Conservation (phyloP, 1,284 basidiomycete species). For the Heterobasidion occidentale region DNA sequence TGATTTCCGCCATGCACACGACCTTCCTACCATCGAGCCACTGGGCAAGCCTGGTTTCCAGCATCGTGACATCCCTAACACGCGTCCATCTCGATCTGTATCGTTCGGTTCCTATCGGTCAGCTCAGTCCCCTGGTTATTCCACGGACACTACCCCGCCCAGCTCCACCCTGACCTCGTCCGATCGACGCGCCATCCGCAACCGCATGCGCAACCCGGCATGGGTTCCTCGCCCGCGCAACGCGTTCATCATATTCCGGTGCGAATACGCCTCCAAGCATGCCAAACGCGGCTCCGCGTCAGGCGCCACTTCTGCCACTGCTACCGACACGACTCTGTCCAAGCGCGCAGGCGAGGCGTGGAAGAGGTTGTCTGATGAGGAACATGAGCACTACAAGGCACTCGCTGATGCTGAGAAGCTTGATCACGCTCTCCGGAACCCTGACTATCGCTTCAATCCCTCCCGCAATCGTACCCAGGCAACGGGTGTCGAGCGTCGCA, state of each 20-base stretch:
- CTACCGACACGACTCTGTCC: slow-evolving; percentile 40
- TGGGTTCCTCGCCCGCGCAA: slow-evolving; percentile 83
- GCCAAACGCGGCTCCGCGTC: slow-evolving; percentile 15
- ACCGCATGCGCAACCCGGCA: slow-evolving; percentile 34
- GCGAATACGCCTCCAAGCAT: slow-evolving; percentile 50
- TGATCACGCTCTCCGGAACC: slow-evolving; percentile 45
- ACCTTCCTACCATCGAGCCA: not conserved
- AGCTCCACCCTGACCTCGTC: slow-evolving; percentile 10
- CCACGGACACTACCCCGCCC: not conserved
- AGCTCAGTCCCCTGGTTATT: not conserved
- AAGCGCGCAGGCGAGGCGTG: slow-evolving; percentile 58
- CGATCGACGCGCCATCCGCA: slow-evolving; percentile 15
- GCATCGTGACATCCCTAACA: too few species aligned
- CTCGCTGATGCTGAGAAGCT: slow-evolving; percentile 43
- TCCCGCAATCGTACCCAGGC: slow-evolving; percentile 6
- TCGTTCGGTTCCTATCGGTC: too few species aligned
- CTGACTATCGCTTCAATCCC: slow-evolving; percentile 57
- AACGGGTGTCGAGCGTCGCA: not conserved
- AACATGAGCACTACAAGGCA: slow-evolving; percentile 40
- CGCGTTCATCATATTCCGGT: slow-evolving; percentile 85
- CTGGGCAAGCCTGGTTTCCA: not conserved
- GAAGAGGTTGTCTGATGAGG: slow-evolving; percentile 35
- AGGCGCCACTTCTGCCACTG: slow-evolving; percentile 9
- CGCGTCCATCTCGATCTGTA: too few species aligned
- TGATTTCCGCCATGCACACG: not conserved